Conservation (phyloP, 2,329 filamentous ascomycete species). For the Kalaharituber pfeilii region DNA sequence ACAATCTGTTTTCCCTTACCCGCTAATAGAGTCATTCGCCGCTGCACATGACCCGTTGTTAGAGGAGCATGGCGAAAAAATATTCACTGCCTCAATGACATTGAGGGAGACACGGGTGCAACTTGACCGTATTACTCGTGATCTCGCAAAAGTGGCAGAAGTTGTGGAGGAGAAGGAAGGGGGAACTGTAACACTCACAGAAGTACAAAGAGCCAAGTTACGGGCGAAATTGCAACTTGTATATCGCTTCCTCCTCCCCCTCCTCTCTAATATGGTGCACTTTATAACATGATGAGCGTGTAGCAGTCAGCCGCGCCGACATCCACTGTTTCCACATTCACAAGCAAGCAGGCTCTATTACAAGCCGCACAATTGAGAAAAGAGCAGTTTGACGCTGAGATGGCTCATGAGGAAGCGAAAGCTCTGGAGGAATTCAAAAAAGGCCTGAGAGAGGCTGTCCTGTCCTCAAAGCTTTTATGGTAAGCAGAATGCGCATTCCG, state of each 20-base stretch:
- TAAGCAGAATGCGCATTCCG: too few relatives aligned
- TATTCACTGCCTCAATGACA: not conserved
- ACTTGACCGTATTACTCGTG: not conserved
- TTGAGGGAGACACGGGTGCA: not conserved
- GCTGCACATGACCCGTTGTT: not conserved
- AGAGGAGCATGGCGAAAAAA: not conserved
- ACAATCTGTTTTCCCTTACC: not conserved
- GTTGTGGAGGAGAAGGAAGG: too few relatives aligned
- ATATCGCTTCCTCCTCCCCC: not conserved
- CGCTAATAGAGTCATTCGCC: not conserved
- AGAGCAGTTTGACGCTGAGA: conserved; percentile 13
- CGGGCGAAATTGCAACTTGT: not conserved
- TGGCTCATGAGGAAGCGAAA: conserved; percentile 10
- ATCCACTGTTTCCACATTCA: not conserved
- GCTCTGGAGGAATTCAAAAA: conserved; percentile 14
- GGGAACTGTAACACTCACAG: too few relatives aligned
- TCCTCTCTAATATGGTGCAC: not conserved
- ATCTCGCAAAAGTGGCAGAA: not conserved
- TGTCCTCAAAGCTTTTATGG: too few relatives aligned
- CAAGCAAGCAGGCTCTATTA: conserved; percentile 1
- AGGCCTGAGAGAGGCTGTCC: conserved; percentile 13
- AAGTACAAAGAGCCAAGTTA: too few relatives aligned
- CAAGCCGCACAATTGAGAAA: conserved; percentile 9
- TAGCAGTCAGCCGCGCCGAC: not conserved
- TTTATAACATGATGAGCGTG: not conserved